Percentiles rank a stretch among this genome's conserved stretches.
Evolutionary conservation across 2,329 filamentous ascomycete species (phyloP).

Genomic region (Colletotrichum scovillei): DNA sequence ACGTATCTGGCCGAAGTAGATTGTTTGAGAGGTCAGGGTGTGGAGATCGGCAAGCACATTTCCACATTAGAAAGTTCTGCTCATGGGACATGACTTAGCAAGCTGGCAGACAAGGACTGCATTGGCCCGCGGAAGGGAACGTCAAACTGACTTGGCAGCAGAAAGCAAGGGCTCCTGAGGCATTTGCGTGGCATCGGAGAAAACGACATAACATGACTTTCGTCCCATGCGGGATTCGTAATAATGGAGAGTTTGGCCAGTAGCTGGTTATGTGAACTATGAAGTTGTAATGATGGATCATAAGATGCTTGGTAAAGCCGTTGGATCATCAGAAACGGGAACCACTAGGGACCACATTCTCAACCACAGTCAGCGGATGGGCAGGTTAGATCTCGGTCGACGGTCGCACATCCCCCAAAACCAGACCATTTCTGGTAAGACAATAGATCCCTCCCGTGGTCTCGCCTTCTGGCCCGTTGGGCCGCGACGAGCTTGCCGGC

Average conservation of each 20-base stretch:
- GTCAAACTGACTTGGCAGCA: neutral
- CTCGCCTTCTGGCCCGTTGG: neutral
- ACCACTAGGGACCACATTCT: neutral
- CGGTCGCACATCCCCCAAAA: neutral
- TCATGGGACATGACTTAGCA: neutral
- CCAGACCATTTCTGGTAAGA: neutral
- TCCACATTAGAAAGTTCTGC: neutral
- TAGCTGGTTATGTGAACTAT: neutral
- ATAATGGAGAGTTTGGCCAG: neutral
- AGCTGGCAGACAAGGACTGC: neutral
- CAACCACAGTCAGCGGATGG: neutral
- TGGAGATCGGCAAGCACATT: neutral
- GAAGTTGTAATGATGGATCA: neutral
- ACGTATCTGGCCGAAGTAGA: neutral
- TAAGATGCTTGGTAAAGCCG: neutral
- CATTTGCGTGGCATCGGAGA: neutral
- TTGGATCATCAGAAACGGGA: neutral
- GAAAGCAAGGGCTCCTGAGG: too few relatives aligned
- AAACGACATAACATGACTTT: neutral
- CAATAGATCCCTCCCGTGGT: neutral
- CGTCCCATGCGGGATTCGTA: neutral
- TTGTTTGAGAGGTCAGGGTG: neutral
- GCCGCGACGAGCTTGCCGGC: too few relatives aligned
- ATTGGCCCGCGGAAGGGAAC: neutral
- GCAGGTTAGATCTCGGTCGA: neutral